phyloP scores from a whole-genome alignment of 108 stramenopile genomes.

The Epithemia pelagica region DNA sequence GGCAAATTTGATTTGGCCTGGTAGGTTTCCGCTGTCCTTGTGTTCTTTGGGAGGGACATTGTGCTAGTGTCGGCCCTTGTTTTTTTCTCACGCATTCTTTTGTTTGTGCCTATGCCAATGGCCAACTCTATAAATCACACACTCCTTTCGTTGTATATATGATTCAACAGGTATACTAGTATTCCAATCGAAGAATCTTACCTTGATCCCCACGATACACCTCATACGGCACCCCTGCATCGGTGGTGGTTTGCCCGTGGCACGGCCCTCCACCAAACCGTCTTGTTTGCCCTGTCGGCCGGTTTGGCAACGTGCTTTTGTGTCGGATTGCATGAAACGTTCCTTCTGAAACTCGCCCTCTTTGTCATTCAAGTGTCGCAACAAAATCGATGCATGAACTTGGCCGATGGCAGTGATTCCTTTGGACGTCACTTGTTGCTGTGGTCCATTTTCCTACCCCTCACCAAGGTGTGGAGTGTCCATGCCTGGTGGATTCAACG shows the following conservation, averaged over 20 bases:
- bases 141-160: too few relatives aligned
- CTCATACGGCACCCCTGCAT: conserved; percentile 9
- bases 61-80: too few relatives aligned
- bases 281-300: neutral
- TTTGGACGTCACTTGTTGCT: conserved; percentile 14
- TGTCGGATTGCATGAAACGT: conserved; percentile 7
- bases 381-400: conserved; percentile 7
- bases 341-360: neutral
- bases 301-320: conserved; percentile 6
- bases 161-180: too few relatives aligned
- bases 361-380: neutral
- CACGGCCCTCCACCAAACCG: conserved; percentile 1
- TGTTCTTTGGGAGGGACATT: too few relatives aligned
- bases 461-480: conserved; percentile 18
- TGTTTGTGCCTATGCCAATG: too few relatives aligned
- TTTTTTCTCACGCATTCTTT: too few relatives aligned
- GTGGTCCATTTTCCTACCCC: conserved; percentile 12
- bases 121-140: too few relatives aligned
- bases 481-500: neutral
- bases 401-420: conserved; percentile 15
- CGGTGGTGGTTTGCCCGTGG: conserved; percentile 16
- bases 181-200: conserved; percentile 1
- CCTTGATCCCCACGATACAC: neutral
- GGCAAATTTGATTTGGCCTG: conserved; percentile 14
- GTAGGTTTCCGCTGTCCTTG: too few relatives aligned